A percentile compares a stretch with the other conserved stretches of the same genome.
These are phyloP conservation scores for Pisolithus tinctorius DNA, from an alignment of 768 basidiomycete genomes.

Conservation along the genomic window DNA sequence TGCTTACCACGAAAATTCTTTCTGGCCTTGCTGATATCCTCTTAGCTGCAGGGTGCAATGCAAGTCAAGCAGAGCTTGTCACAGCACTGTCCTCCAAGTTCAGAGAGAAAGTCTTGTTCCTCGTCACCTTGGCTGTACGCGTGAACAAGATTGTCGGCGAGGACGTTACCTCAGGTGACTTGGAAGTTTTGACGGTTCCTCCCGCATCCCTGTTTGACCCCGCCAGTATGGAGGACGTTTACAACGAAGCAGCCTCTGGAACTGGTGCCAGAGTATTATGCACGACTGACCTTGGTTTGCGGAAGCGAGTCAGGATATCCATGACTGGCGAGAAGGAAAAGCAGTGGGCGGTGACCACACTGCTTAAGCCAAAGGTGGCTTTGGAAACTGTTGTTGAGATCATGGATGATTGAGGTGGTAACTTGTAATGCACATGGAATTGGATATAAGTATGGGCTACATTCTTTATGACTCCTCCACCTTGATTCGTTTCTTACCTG, in stretches of 20 bases:
- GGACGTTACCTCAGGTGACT: slow-evolving; percentile 26
- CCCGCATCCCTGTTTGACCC: slow-evolving; percentile 21
- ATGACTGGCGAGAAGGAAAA: slow-evolving; percentile 18
- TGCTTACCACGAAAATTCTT: slow-evolving; percentile 18
- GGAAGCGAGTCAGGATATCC: slow-evolving; percentile 21
- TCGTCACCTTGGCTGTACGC: slow-evolving; percentile 40
- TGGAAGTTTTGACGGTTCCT: slow-evolving; percentile 22
- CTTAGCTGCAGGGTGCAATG: slow-evolving; percentile 20
- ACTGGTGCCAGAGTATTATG: slow-evolving; percentile 23
- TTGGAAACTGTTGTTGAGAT: slow-evolving; percentile 31
- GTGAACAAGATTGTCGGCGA: slow-evolving; percentile 36
- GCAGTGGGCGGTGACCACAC: slow-evolving; percentile 25
- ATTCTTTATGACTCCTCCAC: neutral
- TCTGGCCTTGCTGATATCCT: slow-evolving; percentile 24
- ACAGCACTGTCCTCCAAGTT: slow-evolving; percentile 38
- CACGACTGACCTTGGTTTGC: slow-evolving; percentile 32
- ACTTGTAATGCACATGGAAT: too few relatives aligned
- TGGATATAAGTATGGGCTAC: too few relatives aligned
- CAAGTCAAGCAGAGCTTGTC: slow-evolving; percentile 23
- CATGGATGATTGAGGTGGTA: slow-evolving; percentile 21
- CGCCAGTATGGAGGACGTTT: slow-evolving; percentile 26
- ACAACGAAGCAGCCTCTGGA: slow-evolving; percentile 19
- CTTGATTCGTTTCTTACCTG: neutral
- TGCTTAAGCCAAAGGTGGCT: slow-evolving; percentile 34
- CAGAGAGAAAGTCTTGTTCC: slow-evolving; percentile 32